Conservation (phyloP, 768 basidiomycete species). For the Terana coerulea region DNA sequence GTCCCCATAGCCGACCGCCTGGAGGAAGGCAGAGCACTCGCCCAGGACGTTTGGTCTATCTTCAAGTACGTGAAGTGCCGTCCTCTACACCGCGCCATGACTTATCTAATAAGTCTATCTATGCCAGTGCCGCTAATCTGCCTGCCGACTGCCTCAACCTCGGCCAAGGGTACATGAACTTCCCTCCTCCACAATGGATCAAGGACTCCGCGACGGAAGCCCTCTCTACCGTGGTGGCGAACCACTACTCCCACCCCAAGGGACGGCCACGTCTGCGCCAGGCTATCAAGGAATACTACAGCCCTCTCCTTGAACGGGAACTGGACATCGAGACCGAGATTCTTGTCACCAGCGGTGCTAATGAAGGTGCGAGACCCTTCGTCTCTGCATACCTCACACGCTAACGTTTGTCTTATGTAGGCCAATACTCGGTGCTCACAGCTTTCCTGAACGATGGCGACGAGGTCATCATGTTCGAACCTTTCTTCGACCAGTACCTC, state of each 20-base stretch:
- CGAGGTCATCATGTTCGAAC: slow-evolving; percentile 98
- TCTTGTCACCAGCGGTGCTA: slow-evolving; percentile 92
- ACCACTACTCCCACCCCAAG: slow-evolving; percentile 91
- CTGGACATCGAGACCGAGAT: slow-evolving; percentile 87
- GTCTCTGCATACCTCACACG: background rate
- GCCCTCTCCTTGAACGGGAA: slow-evolving; percentile 57
- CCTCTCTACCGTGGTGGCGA: slow-evolving; percentile 54
- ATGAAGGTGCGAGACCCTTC: slow-evolving; percentile 66
- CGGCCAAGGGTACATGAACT: slow-evolving; percentile 91
- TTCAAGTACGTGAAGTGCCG: slow-evolving; percentile 59
- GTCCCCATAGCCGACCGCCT: slow-evolving; percentile 72
- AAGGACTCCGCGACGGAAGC: slow-evolving; percentile 70
- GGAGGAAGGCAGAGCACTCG: slow-evolving; percentile 70
- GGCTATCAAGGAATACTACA: slow-evolving; percentile 81
- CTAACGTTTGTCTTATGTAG: slow-evolving; percentile 35
- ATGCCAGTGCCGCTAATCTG: slow-evolving; percentile 75
- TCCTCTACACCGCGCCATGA: slow-evolving; percentile 3
- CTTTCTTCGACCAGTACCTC: slow-evolving; percentile 95
- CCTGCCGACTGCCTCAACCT: slow-evolving; percentile 93
- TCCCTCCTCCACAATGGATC: slow-evolving; percentile 79
- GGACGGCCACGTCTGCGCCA: slow-evolving; percentile 84
- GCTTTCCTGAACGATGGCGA: slow-evolving; percentile 92
- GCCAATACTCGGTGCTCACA: slow-evolving; percentile 89
- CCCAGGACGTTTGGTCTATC: slow-evolving; percentile 88
- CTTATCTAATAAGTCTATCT: slow-evolving; percentile 7